Evolutionary conservation across 2,329 filamentous ascomycete genomes (phyloP), one percentile per base, ranked within the genome.

Genomic region (Didymella keratinophila): DNA sequence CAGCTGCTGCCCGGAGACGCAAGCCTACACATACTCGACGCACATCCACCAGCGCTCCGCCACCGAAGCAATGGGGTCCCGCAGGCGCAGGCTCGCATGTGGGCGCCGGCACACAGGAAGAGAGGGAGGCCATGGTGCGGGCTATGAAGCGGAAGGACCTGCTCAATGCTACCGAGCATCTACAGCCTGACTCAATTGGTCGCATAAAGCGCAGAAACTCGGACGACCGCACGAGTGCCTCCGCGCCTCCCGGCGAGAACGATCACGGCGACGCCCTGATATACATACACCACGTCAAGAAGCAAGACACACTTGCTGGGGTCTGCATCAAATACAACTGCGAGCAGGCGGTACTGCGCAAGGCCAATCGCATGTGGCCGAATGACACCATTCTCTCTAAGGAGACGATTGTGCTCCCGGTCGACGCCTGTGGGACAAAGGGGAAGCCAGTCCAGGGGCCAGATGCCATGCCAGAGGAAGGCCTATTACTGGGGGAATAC

Each of bases 311-410:
- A 1, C 88, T 98, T 67, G 93, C 93, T 1, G 94, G 95, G 2
- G 88, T 99, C 49, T 90, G 95, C 51, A 88, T 99, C 64, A 91
- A 89, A 68, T 99, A 96, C 77, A 89, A 91, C 68, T 98, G 94
- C 75, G 87, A 91, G 62, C 88, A 93, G 55, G 89, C 93, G 46
- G 85, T 90, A 2, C 88, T 99, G 65, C 86, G 92, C 58, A 95
- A 91, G 74, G 88, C 92, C 37, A 99, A 99, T 74, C 87, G 95
- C 11, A 87, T 99, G 71, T 99, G 95, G 95, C 92, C 93, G 7
- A 92, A 93, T 63, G 95, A 98, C 73, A 92, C 87, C 62, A 89
- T 98, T 34, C 94, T 97, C 74, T 87, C 88, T 46, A 88, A 93
- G 58, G 91, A 91, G 70, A 89, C 87, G 63, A 84, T 99, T 16